Base-by-base conservation (phyloP, 2,329 filamentous ascomycete species). In the Paraconiothyrium sp. region DNA sequence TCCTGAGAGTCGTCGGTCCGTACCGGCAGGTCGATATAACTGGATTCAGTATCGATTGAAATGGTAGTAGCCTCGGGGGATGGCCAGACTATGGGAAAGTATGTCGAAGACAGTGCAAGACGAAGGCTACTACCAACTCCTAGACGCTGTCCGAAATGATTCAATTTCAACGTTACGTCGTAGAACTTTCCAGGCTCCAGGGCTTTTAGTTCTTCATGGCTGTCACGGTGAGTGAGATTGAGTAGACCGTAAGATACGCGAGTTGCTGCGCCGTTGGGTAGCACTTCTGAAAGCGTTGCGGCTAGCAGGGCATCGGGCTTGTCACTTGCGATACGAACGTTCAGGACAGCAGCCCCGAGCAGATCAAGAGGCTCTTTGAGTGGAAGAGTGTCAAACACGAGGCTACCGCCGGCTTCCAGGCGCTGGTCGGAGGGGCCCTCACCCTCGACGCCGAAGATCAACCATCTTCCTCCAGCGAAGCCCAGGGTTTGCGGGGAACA, bases 401-500 rank as follows among this genome's bases (percentile, higher is more conserved):
- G 54, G 27, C 54, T 56, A 22, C 54, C 54, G 16, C 54, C 54
- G 11, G 54, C 54, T 56, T 56, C 54, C 27, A 47, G 16, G 16
- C 54, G 54, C 34, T 56, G 54, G n/a, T 56, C 54, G 8, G 54
- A 56, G 24, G 54, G 54, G 10, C 54, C 54, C 24, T 56, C 54
- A 8, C 54, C 54, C 10, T 56, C 54, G n/a, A 56, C 41, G 16
- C 54, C 54, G 20, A 56, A 56, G 10, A 56, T 39, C 13, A 56
- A 39, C 54, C 54, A 56, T 43, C 54, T 35, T 56, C 54, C 54
- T 8, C 54, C 54, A 10, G 54, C 54, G 27, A 56, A 56, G 10
- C 54, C 54, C 37, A 56, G 22, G n/a, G 54, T 56, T 48, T 56
- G 54, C 11, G 54, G 54, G 16, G 54, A 56, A 30, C 54, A 56